Percentiles rank a stretch among this genome's conserved stretches.
Evolutionary conservation across 108 stramenopile genomes (phyloP).

Genomic region (Phaeodactylum tricornutum): DNA sequence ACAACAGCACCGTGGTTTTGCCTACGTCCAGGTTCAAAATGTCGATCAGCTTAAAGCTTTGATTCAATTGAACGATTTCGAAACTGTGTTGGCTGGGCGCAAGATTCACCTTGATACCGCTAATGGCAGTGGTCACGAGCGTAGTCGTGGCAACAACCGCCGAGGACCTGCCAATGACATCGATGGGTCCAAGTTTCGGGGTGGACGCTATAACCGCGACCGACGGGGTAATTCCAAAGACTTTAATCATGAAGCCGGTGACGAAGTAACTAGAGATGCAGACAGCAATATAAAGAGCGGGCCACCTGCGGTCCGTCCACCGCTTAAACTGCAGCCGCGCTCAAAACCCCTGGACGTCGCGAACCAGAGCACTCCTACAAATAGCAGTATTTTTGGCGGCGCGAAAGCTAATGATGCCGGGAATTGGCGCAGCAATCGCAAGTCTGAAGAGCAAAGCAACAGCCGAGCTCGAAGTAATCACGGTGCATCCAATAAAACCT

Average conservation of each 20-base stretch:
- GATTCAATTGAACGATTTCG: slow-evolving; percentile 23
- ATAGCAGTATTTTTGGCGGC: slow-evolving; percentile 56
- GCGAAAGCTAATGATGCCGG: slow-evolving; percentile 65
- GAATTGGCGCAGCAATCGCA: too few species aligned
- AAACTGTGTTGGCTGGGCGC: slow-evolving; percentile 33
- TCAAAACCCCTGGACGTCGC: slow-evolving; percentile 37
- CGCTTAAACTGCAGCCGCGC: slow-evolving; percentile 53
- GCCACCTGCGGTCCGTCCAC: slow-evolving; percentile 29
- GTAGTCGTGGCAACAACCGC: slow-evolving; percentile 10
- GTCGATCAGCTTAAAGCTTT: slow-evolving; percentile 37
- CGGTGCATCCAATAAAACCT: too few species aligned
- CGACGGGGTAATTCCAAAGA: not conserved
- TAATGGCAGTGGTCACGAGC: slow-evolving; percentile 6
- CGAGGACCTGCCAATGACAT: slow-evolving; percentile 6
- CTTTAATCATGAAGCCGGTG: slow-evolving; percentile 3
- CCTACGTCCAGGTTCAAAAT: slow-evolving; percentile 39
- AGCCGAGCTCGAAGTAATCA: too few species aligned
- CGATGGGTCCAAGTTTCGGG: slow-evolving; percentile 41
- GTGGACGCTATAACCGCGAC: slow-evolving; percentile 22
- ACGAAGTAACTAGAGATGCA: not conserved
- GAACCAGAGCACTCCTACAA: slow-evolving; percentile 5
- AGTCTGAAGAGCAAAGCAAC: too few species aligned
- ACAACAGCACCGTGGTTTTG: slow-evolving; percentile 31
- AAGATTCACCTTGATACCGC: slow-evolving; percentile 63
- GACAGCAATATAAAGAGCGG: slow-evolving; percentile 3